Percentiles rank a stretch among this genome's conserved stretches.
Evolutionary conservation across 164 flowering plant genomes (phyloP).

Genomic region (Vitis rotundifolia): DNA sequence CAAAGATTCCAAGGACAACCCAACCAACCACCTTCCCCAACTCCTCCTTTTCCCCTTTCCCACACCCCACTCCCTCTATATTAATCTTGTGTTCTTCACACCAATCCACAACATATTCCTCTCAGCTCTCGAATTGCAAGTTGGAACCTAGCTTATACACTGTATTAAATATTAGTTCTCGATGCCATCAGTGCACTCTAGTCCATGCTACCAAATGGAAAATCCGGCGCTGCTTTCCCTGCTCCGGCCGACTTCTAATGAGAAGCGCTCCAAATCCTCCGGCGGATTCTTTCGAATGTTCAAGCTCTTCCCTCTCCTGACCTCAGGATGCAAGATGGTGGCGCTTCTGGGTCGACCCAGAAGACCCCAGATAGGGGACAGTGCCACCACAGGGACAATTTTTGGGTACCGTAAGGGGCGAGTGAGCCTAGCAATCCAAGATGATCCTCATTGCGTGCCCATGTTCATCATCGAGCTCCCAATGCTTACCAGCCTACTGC

Average conservation of each 20-base stretch:
- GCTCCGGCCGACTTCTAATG: conserved; percentile 41
- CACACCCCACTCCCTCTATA: conserved; percentile 9
- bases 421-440: conserved; percentile 68
- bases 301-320: conserved; percentile 77
- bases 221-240: conserved; percentile 55
- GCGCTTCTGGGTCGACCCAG: conserved; percentile 64
- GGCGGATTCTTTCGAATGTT: conserved; percentile 64
- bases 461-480: conserved; percentile 78
- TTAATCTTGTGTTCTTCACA: neutral
- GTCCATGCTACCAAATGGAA: conserved; percentile 56
- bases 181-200: conserved; percentile 38
- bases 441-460: conserved; percentile 64
- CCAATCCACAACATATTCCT: too few species aligned
- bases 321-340: conserved; percentile 86
- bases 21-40: conserved; percentile 30
- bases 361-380: conserved; percentile 45
- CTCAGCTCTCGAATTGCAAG: too few species aligned
- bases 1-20: conserved; percentile 39
- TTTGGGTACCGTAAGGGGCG: conserved; percentile 75
- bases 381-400: conserved; percentile 60
- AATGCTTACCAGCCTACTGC: conserved; percentile 46
- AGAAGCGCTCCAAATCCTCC: conserved; percentile 31
- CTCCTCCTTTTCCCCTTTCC: conserved; percentile 1
- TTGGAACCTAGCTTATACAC: too few species aligned
- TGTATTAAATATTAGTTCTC: neutral